phyloP scores from a whole-genome alignment of 345 rosid genomes.

The Salix dunnii region DNA sequence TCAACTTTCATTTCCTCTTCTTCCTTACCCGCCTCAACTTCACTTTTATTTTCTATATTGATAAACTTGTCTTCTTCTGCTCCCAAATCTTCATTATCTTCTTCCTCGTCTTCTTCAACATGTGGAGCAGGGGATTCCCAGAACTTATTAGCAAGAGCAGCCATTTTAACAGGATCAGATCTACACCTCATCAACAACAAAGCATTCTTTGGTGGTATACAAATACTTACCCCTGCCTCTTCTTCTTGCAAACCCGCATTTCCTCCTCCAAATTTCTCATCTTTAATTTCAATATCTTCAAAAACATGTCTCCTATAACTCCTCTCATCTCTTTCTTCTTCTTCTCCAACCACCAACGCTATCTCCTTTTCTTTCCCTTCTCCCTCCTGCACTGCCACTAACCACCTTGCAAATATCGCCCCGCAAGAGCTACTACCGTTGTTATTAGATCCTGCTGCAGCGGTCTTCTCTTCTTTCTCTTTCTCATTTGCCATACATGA shows the following conservation, averaged over 20 bases:
- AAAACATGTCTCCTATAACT: slow-evolving; percentile 69
- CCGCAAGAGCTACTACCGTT: slow-evolving; percentile 52
- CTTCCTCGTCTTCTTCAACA: slow-evolving; percentile 18
- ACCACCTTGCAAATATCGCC: slow-evolving; percentile 77
- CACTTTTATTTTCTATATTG: background rate
- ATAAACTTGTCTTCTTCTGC: slow-evolving; percentile 17
- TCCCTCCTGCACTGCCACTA: slow-evolving; percentile 68
- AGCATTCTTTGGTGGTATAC: slow-evolving; percentile 86
- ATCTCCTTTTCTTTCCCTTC: slow-evolving; percentile 64
- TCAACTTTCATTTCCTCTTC: background rate
- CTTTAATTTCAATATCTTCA: slow-evolving; percentile 54
- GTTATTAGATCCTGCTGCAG: background rate
- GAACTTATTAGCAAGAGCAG: slow-evolving; percentile 72
- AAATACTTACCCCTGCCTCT: slow-evolving; percentile 49
- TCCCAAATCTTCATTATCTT: slow-evolving; percentile 15
- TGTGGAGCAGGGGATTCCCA: slow-evolving; percentile 53
- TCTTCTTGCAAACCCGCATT: slow-evolving; percentile 30
- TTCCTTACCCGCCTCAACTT: background rate
- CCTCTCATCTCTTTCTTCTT: slow-evolving; percentile 27
- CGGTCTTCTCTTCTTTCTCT: slow-evolving; percentile 31
- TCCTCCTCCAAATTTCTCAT: slow-evolving; percentile 31
- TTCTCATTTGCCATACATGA: slow-evolving; percentile 47
- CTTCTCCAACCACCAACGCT: slow-evolving; percentile 64
- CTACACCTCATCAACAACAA: slow-evolving; percentile 85
- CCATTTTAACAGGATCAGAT: slow-evolving; percentile 94